A percentile compares a stretch with the other conserved stretches of the same genome.
These are phyloP conservation scores for Exserohilum turcica DNA, from an alignment of 2,329 filamentous ascomycete species.

Conservation along the genomic window DNA sequence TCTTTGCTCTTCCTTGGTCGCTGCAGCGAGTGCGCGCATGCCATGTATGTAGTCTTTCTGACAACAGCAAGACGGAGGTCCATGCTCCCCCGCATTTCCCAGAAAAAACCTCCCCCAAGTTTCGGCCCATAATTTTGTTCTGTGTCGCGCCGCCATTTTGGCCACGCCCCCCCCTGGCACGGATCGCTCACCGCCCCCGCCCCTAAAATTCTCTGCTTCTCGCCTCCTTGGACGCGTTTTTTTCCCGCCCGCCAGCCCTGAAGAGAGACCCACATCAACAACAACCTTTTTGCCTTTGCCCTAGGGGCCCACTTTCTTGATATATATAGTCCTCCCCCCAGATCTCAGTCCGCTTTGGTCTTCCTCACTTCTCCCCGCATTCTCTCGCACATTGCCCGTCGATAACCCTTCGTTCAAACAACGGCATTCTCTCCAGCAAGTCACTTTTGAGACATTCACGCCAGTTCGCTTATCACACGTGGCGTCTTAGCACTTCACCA, in stretches of 20 bases:
- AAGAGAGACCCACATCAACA: conserved; percentile 1
- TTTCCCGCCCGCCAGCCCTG: neutral
- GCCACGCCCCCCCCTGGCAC: conserved; percentile 20
- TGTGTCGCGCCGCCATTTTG: conserved; percentile 2
- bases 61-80: too few species aligned
- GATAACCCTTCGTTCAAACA: too few species aligned
- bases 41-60: too few species aligned
- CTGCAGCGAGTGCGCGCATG: too few species aligned
- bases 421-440: neutral
- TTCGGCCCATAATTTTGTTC: neutral
- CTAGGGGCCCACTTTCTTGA: conserved; percentile 17
- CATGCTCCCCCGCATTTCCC: conserved; percentile 7
- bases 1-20: too few species aligned
- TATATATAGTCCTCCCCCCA: conserved; percentile 18
- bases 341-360: neutral
- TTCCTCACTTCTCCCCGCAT: neutral
- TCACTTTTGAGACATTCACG: neutral
- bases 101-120: neutral
- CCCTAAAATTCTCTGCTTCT: conserved; percentile 15
- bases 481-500: neutral
- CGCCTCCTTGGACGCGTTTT: conserved; percentile 9
- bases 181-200: conserved; percentile 26
- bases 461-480: conserved; percentile 9
- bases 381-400: too few species aligned
- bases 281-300: neutral